Evolutionary conservation across 148 eudicot genomes (phyloP), one percentile per base, ranked within the genome.

Genomic region (Dianthus caryophyllus): DNA sequence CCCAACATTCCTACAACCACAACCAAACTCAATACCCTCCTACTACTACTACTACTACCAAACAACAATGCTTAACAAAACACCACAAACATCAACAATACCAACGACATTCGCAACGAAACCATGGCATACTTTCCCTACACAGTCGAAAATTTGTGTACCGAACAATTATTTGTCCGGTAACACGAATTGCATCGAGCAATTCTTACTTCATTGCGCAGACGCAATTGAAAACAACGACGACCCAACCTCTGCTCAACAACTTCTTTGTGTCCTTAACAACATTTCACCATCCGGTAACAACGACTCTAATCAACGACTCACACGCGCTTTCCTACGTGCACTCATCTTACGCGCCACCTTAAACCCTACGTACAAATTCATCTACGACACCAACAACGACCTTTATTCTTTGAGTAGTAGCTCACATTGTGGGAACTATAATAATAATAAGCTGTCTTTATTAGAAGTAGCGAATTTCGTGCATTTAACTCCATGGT

Each of bases 401-500:
- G 11, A 16, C 15, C 7, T 3, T 33, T 47, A 11, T 15, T 0
- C 24, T 6, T 29, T 25, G 6, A 20, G 18, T 14, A 82, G 75
- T 38, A 24, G 2, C 13, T 1, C 3, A 20, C 30, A 9, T 27
- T 43, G 0, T 57, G n/a, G 4, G 0, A 16, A 31, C 31, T 14
- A 44, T 51, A 90, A 73, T 14, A 80, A n/a, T n/a, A n/a, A n/a
- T n/a, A n/a, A n/a, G n/a, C n/a, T 89, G 60, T 84, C 95, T 3
- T 76, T 89, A 11, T 78, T 89, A 6, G 88, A 93, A 70, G 85
- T 93, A 0, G 91, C 96, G 0, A 73, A 88, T 47, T 93, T 79
- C 70, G 96, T 93, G 1, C 96, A 93, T 75, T 67, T 93, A 6
- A 93, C 98, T 0, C 98, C 98, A 0, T 93, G 96, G 96, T 92